Conservation (phyloP, 108 stramenopile genomes). For the Epipyxis sp. region DNA sequence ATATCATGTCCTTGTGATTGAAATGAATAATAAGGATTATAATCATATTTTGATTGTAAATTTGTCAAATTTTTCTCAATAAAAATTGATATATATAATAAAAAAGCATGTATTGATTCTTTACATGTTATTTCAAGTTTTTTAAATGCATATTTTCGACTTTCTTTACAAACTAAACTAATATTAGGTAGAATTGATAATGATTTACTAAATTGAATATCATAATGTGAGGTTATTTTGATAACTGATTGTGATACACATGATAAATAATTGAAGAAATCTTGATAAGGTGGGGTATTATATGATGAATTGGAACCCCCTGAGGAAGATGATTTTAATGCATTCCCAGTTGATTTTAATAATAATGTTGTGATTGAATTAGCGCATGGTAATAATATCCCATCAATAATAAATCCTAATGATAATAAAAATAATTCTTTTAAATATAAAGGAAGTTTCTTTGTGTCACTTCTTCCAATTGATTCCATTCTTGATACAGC, state of each 20-base stretch:
- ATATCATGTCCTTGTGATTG: not conserved
- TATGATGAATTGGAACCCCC: not conserved
- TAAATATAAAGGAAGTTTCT: not conserved
- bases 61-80: not conserved
- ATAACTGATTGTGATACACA: not conserved
- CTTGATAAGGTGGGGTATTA: too few relatives aligned
- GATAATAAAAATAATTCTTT: conserved; percentile 22
- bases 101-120: not conserved
- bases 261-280: not conserved
- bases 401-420: conserved; percentile 7
- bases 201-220: not conserved
- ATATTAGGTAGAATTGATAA: not conserved
- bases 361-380: not conserved
- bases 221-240: not conserved
- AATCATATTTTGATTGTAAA: conserved; percentile 19
- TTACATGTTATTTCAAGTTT: not conserved
- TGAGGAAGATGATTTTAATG: too few relatives aligned
- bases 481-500: conserved; percentile 14
- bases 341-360: not conserved
- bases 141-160: not conserved
- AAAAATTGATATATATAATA: not conserved
- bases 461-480: conserved; percentile 25
- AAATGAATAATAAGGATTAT: not conserved
- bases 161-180: conserved; percentile 9
- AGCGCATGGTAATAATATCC: conserved; percentile 18